A percentile compares a stretch with the other conserved stretches of the same genome.
These are phyloP conservation scores for Ustilago lituana DNA, from an alignment of 1,284 basidiomycete genomes.

Conservation along the genomic window DNA sequence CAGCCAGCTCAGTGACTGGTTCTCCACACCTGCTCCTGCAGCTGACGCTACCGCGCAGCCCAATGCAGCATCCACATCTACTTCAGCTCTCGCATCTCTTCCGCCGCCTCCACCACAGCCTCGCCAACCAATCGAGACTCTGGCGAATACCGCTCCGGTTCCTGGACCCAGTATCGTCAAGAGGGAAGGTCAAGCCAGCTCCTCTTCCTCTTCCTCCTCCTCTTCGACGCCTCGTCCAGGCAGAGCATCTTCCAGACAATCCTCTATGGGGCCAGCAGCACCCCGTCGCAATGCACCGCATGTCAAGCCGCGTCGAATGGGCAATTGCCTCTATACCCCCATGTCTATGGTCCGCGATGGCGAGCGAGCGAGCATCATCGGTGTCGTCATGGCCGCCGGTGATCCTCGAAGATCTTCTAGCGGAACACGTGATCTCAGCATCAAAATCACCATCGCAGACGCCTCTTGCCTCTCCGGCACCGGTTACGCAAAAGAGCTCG, in stretches of 20 bases:
- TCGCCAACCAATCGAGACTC: not conserved
- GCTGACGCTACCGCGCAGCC: not conserved
- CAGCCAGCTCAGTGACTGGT: conserved; percentile 36
- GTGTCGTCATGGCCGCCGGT: conserved; percentile 40
- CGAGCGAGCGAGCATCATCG: conserved; percentile 45
- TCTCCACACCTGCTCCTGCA: conserved; percentile 31
- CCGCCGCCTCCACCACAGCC: conserved; percentile 13
- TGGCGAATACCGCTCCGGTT: not conserved
- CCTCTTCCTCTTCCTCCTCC: conserved; percentile 9
- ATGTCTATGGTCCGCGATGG: conserved; percentile 41
- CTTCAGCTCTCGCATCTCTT: not conserved
- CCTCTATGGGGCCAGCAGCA: conserved; percentile 11
- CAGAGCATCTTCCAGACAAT: conserved; percentile 16
- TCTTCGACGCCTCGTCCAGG: conserved; percentile 12
- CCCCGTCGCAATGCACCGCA: conserved; percentile 37
- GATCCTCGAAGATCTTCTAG: conserved; percentile 41
- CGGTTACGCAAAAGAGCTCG: conserved; percentile 41
- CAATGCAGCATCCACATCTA: not conserved
- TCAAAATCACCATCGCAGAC: conserved; percentile 46
- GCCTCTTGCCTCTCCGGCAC: conserved; percentile 39
- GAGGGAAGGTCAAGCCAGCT: conserved; percentile 13
- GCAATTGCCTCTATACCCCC: conserved; percentile 51
- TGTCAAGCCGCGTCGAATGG: conserved; percentile 45
- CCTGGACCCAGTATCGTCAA: conserved; percentile 3
- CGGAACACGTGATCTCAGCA: conserved; percentile 36